Base-by-base conservation (phyloP, 768 basidiomycete genomes). In the Mrakia blollopis region DNA sequence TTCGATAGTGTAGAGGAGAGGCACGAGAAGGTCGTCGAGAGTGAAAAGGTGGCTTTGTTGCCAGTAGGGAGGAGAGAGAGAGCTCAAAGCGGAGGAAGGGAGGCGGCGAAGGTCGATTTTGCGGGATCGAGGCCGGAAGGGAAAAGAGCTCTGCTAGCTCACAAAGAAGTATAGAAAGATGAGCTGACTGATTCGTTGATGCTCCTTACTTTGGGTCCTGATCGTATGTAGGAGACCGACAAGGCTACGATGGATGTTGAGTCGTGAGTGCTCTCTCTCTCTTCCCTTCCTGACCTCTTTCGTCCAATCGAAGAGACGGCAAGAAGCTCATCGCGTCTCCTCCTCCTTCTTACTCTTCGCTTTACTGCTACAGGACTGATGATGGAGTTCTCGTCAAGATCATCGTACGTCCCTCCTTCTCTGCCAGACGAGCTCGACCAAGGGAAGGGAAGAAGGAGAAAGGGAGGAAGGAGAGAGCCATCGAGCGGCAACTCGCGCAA, bases 241-340 rank as follows among this genome's bases (percentile, higher is more conserved):
- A 99, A 99, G 88, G 96, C 97, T 30, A 95, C 94, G 68, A 98
- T 99, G 85, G 97, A 99, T 85, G 96, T 99, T 50, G 97, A 99
- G 85, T 94, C 97, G 75, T 75, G 67, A 68, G 74, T 75, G 4
- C 10, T 47, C 23, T 23, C 13, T 16, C 30, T 16, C 21, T 54
- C 28, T n/a, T n/a, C 28, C n/a, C 1, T 2, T 2, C 68, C n/a
- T 5, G 3, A 13, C 68, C 4, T 21, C 60, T 61, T n/a, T 11
- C 60, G n/a, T 28, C 18, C 30, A n/a, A 30, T 50, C 41, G 72
- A 32, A 7, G 28, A 16, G 28, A 16, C 35, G 32, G 32, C 18
- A 11, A 25, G 39, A 69, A 69, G 44, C 67, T 44, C 37, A 62
- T 32, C 72, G 28, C 60, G 32, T 23, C 41, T 61, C 10, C 30